Evolutionary conservation across 805 yeast genomes (phyloP).

Genomic region (Candida saitoana): DNA sequence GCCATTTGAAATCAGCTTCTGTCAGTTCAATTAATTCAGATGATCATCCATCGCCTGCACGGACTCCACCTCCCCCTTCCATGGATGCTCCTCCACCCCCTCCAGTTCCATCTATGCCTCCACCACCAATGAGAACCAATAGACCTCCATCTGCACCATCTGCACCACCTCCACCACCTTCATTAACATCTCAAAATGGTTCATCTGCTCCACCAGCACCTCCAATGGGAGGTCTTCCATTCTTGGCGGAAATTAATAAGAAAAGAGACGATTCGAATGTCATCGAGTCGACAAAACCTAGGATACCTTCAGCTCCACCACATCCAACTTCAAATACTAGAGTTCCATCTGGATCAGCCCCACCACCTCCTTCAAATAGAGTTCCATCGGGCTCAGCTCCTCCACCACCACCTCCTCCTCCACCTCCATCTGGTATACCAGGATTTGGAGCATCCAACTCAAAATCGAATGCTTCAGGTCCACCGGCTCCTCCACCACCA

Average conservation of each 20-base stretch:
- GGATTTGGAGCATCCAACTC: slow-evolving; percentile 3
- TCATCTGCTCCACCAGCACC: slow-evolving; percentile 14
- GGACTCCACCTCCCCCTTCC: slow-evolving; percentile 16
- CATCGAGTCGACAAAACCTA: slow-evolving; percentile 28
- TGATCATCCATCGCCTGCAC: slow-evolving; percentile 12
- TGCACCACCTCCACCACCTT: slow-evolving; percentile 10
- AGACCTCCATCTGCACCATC: slow-evolving; percentile 15
- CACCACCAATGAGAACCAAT: slow-evolving; percentile 16
- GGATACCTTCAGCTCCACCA: slow-evolving; percentile 22
- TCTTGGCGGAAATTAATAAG: slow-evolving; percentile 54
- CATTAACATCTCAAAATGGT: slow-evolving; percentile 6
- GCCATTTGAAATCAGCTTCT: slow-evolving; percentile 26
- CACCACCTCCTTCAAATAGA: slow-evolving; percentile 14
- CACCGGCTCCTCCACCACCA: slow-evolving; percentile 7
- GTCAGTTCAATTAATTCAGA: slow-evolving; percentile 16
- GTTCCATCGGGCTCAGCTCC: too few relatives aligned
- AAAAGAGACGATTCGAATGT: slow-evolving; percentile 51
- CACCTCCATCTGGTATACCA: slow-evolving; percentile 6
- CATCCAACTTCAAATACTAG: slow-evolving; percentile 9
- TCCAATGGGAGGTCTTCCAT: slow-evolving; percentile 47
- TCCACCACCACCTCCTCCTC: slow-evolving; percentile 11
- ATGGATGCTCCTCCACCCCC: slow-evolving; percentile 14
- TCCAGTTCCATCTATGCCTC: slow-evolving; percentile 7
- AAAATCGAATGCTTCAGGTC: slow-evolving; percentile 4
- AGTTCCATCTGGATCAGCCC: slow-evolving; percentile 9